phyloP scores from a whole-genome alignment of 768 basidiomycete genomes.

The Gymnopilus dilepis region DNA sequence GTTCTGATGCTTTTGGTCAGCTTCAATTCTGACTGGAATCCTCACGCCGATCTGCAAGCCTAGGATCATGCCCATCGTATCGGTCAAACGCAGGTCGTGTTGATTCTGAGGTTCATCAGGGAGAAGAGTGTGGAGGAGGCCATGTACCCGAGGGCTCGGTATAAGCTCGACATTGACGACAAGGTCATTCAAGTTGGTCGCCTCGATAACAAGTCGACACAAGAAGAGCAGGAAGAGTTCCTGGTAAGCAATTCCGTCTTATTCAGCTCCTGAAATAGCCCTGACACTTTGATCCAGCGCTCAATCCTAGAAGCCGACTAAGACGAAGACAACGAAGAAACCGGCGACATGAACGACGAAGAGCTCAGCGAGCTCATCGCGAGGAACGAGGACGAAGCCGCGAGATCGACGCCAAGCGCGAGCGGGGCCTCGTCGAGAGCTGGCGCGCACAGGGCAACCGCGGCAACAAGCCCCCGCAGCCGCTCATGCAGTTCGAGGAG shows the following conservation, averaged over 20 bases:
- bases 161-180: constrained; percentile 98
- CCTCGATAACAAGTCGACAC: constrained; percentile 98
- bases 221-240: constrained; percentile 96
- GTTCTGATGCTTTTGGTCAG: constrained; percentile 39
- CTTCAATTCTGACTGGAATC: constrained; percentile 94
- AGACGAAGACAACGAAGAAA: constrained; percentile 88
- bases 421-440: constrained; percentile 60
- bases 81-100: constrained; percentile 97
- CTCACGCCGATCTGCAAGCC: constrained; percentile 98
- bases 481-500: constrained; percentile 86
- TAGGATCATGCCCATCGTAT: constrained; percentile 99
- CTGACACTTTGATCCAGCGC: constrained; percentile 51
- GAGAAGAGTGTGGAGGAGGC: constrained; percentile 99
- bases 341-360: constrained; percentile 93
- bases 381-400: constrained; percentile 83
- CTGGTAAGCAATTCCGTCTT: constrained; percentile 57
- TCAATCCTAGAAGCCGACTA: constrained; percentile 90
- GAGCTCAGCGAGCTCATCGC: constrained; percentile 94
- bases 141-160: constrained; percentile 93
- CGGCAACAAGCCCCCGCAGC: constrained; percentile 76
- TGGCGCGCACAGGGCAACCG: constrained; percentile 81
- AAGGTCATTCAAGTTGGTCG: constrained; percentile 99
- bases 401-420: constrained; percentile 81
- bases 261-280: not conserved
- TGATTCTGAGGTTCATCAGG: constrained; percentile 95